phyloP scores from a whole-genome alignment of 345 rosid species.

The Punica granatum region DNA sequence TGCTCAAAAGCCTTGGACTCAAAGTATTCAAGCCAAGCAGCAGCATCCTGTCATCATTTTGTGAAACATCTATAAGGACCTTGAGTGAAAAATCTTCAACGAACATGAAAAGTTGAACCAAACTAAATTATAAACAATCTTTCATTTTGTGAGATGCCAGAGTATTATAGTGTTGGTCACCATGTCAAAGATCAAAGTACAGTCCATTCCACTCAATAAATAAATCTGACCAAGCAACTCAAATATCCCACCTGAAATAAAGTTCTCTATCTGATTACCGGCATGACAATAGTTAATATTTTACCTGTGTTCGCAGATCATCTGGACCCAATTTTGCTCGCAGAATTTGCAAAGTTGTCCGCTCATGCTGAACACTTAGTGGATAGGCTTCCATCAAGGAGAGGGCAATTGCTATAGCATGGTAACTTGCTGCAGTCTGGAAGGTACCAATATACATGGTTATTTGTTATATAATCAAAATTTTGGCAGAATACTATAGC shows the following conservation, averaged over 20 bases:
- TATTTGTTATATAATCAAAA: constrained; percentile 8
- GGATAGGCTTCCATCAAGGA: constrained; percentile 99
- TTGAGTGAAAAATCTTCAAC: not conserved
- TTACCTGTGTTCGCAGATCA: constrained; percentile 97
- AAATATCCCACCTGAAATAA: not conserved
- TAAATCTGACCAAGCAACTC: not conserved
- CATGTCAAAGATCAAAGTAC: not conserved
- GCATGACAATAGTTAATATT: not conserved
- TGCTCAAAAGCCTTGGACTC: constrained; percentile 97
- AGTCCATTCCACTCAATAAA: not conserved
- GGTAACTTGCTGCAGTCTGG: constrained; percentile 99
- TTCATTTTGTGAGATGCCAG: not conserved
- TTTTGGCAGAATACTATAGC: not conserved
- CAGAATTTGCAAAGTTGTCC: constrained; percentile 89
- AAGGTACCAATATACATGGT: constrained; percentile 16
- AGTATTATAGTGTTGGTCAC: not conserved
- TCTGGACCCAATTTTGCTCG: constrained; percentile 94
- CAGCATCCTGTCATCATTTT: constrained; percentile 72
- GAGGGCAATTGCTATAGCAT: constrained; percentile 99
- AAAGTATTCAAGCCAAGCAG: constrained; percentile 99
- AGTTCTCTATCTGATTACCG: not conserved
- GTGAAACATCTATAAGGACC: not conserved
- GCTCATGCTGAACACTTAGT: constrained; percentile 97
- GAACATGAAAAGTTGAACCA: constrained; percentile 1
- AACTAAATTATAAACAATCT: not conserved